These are phyloP conservation scores for Solanum etuberosum DNA, from an alignment of 257 asterid species.

Conservation along the genomic window DNA sequence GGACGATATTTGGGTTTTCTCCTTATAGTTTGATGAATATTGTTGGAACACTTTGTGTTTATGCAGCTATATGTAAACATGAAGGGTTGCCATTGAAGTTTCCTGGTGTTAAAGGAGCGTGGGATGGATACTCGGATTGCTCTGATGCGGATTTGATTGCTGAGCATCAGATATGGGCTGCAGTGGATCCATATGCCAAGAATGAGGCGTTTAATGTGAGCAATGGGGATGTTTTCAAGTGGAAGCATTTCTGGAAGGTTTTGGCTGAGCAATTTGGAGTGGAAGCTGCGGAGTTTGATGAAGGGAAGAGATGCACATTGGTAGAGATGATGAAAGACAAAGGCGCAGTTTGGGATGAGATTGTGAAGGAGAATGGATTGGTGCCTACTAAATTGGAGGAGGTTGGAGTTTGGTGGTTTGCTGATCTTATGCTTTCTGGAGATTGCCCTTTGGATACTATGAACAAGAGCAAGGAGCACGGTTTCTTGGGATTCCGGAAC, in stretches of 20 bases:
- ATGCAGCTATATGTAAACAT: slow-evolving; percentile 86
- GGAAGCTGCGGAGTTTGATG: slow-evolving; percentile 48
- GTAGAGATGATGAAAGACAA: slow-evolving; percentile 71
- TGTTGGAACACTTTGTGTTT: slow-evolving; percentile 67
- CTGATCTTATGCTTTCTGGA: slow-evolving; percentile 24
- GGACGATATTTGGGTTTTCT: slow-evolving; percentile 68
- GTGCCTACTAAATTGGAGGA: slow-evolving; percentile 47
- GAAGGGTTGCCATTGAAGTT: slow-evolving; percentile 58
- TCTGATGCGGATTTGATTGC: slow-evolving; percentile 87
- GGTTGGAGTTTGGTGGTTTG: slow-evolving; percentile 78
- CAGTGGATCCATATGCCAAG: slow-evolving; percentile 87
- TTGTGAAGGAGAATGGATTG: slow-evolving; percentile 60
- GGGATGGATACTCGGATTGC: slow-evolving; percentile 77
- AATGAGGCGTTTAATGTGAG: slow-evolving; percentile 84
- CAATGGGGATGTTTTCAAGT: slow-evolving; percentile 82
- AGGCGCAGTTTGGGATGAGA: slow-evolving; percentile 75
- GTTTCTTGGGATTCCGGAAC: slow-evolving; percentile 84
- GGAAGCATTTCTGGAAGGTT: slow-evolving; percentile 93
- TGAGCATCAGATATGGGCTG: slow-evolving; percentile 91
- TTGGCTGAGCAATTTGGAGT: slow-evolving; percentile 79
- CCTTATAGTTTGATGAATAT: slow-evolving; percentile 72
- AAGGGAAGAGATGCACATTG: slow-evolving; percentile 35
- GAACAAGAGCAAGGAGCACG: slow-evolving; percentile 98
- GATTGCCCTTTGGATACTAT: slow-evolving; percentile 40
- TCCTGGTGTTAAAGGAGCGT: slow-evolving; percentile 60